Conservation (phyloP, 2,329 filamentous ascomycete genomes). For the Orbilia blumenaviensis region DNA sequence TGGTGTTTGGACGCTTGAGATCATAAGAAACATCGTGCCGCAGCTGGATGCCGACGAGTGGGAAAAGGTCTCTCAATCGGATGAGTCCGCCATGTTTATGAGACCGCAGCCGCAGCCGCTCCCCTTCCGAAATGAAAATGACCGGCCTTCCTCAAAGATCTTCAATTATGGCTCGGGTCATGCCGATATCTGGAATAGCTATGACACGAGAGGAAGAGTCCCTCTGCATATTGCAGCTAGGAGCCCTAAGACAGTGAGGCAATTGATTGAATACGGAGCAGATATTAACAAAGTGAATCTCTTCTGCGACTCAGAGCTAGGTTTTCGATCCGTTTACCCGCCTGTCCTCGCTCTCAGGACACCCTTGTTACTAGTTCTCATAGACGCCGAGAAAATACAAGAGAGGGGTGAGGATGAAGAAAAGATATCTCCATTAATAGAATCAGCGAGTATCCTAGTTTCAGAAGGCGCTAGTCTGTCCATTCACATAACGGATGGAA, state of each 20-base stretch:
- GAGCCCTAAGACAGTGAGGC: neutral
- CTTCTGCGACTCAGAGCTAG: too few relatives aligned
- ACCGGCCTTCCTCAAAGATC: neutral
- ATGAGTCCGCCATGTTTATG: too few relatives aligned
- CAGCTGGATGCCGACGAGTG: neutral
- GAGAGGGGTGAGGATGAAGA: neutral
- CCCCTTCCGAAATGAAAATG: neutral
- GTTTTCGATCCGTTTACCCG: too few relatives aligned
- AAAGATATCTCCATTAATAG: neutral
- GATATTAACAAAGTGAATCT: conserved; percentile 12
- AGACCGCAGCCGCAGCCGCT: too few relatives aligned
- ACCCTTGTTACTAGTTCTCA: too few relatives aligned
- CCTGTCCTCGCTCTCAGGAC: too few relatives aligned
- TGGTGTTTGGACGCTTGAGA: neutral
- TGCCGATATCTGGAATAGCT: neutral
- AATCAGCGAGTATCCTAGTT: neutral
- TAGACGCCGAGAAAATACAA: too few relatives aligned
- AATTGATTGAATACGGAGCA: conserved; percentile 1
- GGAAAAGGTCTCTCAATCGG: neutral
- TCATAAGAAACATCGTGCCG: neutral
- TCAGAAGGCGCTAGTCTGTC: neutral
- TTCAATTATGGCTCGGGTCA: neutral
- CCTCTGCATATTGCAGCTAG: neutral
- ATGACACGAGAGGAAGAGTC: neutral
- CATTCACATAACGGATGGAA: neutral